phyloP scores from a whole-genome alignment of 768 basidiomycete genomes.

The Favolaschia claudopus region DNA sequence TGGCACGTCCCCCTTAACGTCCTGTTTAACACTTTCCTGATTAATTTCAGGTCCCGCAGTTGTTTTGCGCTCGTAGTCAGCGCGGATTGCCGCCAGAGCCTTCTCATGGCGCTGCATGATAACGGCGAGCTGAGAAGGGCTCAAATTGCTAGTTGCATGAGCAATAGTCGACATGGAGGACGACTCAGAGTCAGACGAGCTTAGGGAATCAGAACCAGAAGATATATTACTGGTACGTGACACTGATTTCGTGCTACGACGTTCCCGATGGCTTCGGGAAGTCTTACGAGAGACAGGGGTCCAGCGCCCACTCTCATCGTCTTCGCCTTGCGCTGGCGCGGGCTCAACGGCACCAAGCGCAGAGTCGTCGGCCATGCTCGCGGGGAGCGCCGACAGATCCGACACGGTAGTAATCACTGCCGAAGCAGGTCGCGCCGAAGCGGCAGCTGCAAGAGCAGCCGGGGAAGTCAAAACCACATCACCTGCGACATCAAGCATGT shows the following conservation, averaged over 20 bases:
- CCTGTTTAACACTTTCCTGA: too few relatives aligned
- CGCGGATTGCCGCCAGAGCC: too few relatives aligned
- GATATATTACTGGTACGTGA: too few relatives aligned
- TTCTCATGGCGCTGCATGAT: too few relatives aligned
- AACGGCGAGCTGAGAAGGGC: too few relatives aligned
- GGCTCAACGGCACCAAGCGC: background rate
- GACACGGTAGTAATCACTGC: background rate
- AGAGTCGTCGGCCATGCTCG: background rate
- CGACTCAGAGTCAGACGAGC: too few relatives aligned
- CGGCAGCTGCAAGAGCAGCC: background rate
- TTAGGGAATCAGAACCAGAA: too few relatives aligned
- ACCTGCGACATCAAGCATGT: background rate
- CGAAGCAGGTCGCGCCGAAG: background rate
- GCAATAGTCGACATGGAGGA: too few relatives aligned
- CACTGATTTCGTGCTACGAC: background rate
- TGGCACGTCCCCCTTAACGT: too few relatives aligned
- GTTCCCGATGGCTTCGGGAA: conserved; percentile 1
- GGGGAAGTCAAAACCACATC: background rate
- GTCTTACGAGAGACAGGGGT: background rate
- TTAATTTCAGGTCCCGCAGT: too few relatives aligned
- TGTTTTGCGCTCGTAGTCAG: too few relatives aligned
- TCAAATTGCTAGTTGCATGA: too few relatives aligned
- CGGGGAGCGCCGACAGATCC: background rate
- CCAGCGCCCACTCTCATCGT: background rate
- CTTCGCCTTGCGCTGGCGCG: background rate